These are phyloP conservation scores for Aspergillus nomiae DNA, from an alignment of 2,329 filamentous ascomycete species.

Conservation along the genomic window DNA sequence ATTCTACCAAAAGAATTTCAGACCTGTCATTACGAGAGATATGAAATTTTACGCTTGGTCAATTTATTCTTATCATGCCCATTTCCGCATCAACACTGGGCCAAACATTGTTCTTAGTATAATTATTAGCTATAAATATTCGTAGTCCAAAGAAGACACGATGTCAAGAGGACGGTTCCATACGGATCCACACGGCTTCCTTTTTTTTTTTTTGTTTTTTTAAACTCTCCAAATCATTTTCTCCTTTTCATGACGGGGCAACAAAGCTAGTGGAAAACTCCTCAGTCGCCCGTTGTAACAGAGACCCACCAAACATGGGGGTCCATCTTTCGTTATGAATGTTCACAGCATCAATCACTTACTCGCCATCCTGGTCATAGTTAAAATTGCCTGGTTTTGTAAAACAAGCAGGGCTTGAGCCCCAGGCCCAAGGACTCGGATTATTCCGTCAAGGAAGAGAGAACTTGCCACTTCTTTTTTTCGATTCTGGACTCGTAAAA, in stretches of 20 bases:
- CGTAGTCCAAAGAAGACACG: conserved; percentile 7
- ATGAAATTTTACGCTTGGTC: not conserved
- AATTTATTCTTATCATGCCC: not conserved
- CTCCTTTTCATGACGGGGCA: conserved; percentile 10
- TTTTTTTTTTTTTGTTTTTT: not conserved
- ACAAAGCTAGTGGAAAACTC: conserved; percentile 7
- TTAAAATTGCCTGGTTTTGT: not conserved
- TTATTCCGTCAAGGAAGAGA: not conserved
- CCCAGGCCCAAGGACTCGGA: not conserved
- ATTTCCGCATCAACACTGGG: not conserved
- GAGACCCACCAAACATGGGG: conserved; percentile 22
- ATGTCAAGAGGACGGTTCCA: conserved; percentile 8
- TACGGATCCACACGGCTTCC: conserved; percentile 8
- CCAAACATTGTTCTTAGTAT: not conserved
- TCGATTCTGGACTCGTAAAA: conserved; percentile 1
- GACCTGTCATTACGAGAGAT: not conserved
- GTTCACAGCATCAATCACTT: not conserved
- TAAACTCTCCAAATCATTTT: not conserved
- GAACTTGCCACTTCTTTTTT: not conserved
- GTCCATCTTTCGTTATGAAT: not conserved
- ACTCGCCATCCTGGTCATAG: not conserved
- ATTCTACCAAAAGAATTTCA: not conserved
- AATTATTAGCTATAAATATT: not conserved
- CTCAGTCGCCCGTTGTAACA: conserved; percentile 9
- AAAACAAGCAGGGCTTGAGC: not conserved